phyloP scores from a whole-genome alignment of 257 asterid species.

The Lavandula angustifolia region DNA sequence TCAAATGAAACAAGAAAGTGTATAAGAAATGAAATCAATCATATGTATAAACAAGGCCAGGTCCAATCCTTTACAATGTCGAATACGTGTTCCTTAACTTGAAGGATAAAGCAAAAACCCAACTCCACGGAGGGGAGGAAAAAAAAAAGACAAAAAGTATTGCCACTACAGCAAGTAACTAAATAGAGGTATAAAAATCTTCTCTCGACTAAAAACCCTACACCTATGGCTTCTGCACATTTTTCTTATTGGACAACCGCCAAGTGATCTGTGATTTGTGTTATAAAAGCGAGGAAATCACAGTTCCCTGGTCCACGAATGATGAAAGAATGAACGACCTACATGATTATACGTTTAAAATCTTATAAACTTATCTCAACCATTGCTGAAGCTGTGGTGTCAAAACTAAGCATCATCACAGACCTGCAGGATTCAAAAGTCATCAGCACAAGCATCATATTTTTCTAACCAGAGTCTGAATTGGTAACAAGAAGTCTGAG shows the following conservation, averaged over 20 bases:
- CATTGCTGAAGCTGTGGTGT: slow-evolving; percentile 33
- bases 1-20: too few species aligned
- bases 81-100: slow-evolving; percentile 26
- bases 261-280: slow-evolving; percentile 48
- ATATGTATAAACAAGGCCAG: slow-evolving; percentile 18
- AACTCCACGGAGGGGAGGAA: slow-evolving; percentile 4
- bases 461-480: neutral
- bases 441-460: neutral
- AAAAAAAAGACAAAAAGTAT: neutral
- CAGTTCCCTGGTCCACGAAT: slow-evolving; percentile 59
- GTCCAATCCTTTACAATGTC: slow-evolving; percentile 17
- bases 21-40: slow-evolving; percentile 7
- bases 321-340: slow-evolving; percentile 49
- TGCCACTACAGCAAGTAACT: slow-evolving; percentile 30
- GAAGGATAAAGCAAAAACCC: slow-evolving; percentile 29
- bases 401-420: slow-evolving; percentile 26
- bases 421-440: slow-evolving; percentile 40
- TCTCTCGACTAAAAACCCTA: slow-evolving; percentile 32
- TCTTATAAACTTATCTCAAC: slow-evolving; percentile 35
- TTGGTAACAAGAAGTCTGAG: neutral
- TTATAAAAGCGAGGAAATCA: slow-evolving; percentile 49
- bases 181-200: slow-evolving; percentile 17
- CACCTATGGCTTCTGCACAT: slow-evolving; percentile 28
- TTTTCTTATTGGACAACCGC: slow-evolving; percentile 42
- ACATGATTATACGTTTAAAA: slow-evolving; percentile 30